Base-by-base conservation (phyloP, 1,139 yeast genomes). In the Insectozyma bohioensis region DNA sequence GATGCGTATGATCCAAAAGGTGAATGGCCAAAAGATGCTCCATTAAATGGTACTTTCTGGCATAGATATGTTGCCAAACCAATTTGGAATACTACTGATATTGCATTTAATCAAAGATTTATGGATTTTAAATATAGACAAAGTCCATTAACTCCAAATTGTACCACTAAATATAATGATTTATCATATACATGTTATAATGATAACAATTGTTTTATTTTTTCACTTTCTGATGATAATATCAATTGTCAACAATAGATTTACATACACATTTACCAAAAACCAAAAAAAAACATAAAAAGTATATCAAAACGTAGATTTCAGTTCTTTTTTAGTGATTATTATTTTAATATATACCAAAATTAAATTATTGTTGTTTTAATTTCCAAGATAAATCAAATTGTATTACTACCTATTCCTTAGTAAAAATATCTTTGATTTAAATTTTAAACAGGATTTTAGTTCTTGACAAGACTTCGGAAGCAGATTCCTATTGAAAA, bases 11-110 rank as follows among this genome's bases (percentile, higher is more conserved):
- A 72, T 34, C 58, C 67, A 5, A 50, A 64, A 7, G 45, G 48
- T 1, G 49, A 63, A n/a, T 78, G 82, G 82, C 81, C 82, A 17
- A 40, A 36, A 7, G 41, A 50, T n/a, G 59, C 79, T 5, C 80
- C 83, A 7, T 59, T 78, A 45, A 77, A 77, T 47, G 82, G 73
- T 19, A 69, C 79, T 9, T 78, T 75, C 61, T 77, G 81, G 81
- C 72, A 77, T 43, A 48, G 49, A 24, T 58, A 48, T 34, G 69
- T 67, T 24, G 60, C 63, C 17, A 36, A 49, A 41, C 61, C 49
- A 48, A 65, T 60, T 36, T 48, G 51, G 42, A 47, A 63, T 56
- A 42, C 54, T 49, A 41, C 56, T 17, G 58, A 72, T 40, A 52
- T 63, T 14, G 63, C 51, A 4, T 59, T 63, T 48, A 67, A 75